Evolutionary conservation across 2,329 filamentous ascomycete species (phyloP).

Genomic region (Fusarium sp.): DNA sequence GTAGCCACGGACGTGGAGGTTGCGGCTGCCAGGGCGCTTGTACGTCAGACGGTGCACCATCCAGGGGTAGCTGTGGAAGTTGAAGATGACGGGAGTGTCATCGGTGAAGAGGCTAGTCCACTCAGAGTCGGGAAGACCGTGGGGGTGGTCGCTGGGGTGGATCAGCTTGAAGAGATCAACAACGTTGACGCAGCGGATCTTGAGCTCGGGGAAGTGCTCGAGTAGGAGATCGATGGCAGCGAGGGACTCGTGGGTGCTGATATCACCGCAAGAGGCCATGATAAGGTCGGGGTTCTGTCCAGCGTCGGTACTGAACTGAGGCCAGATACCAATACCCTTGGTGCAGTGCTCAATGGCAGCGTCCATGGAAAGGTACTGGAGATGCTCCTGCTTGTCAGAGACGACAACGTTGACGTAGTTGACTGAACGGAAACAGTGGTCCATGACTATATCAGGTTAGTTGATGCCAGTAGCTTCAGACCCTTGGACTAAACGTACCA

Average conservation of each 20-base stretch:
- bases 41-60: slow-evolving; percentile 83
- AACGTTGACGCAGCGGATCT: slow-evolving; percentile 84
- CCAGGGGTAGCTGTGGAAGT: slow-evolving; percentile 89
- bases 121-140: slow-evolving; percentile 77
- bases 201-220: slow-evolving; percentile 78
- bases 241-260: slow-evolving; percentile 80
- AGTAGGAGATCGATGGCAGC: slow-evolving; percentile 82
- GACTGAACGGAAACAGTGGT: slow-evolving; percentile 79
- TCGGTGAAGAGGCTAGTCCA: slow-evolving; percentile 80
- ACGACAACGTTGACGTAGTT: slow-evolving; percentile 90
- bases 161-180: slow-evolving; percentile 88
- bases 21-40: slow-evolving; percentile 76
- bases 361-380: slow-evolving; percentile 83
- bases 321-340: slow-evolving; percentile 85
- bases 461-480: not conserved
- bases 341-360: slow-evolving; percentile 82
- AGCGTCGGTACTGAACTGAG: slow-evolving; percentile 80
- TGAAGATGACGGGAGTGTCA: slow-evolving; percentile 82
- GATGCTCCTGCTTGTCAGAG: slow-evolving; percentile 83
- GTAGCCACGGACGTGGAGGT: slow-evolving; percentile 84
- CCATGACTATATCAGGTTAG: slow-evolving; percentile 66
- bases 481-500: slow-evolving; percentile 45
- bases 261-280: slow-evolving; percentile 83
- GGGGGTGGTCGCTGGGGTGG: slow-evolving; percentile 77
- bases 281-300: slow-evolving; percentile 79